Base-by-base conservation (phyloP, 2,329 filamentous ascomycete species). In the Penicillium concentricum region DNA sequence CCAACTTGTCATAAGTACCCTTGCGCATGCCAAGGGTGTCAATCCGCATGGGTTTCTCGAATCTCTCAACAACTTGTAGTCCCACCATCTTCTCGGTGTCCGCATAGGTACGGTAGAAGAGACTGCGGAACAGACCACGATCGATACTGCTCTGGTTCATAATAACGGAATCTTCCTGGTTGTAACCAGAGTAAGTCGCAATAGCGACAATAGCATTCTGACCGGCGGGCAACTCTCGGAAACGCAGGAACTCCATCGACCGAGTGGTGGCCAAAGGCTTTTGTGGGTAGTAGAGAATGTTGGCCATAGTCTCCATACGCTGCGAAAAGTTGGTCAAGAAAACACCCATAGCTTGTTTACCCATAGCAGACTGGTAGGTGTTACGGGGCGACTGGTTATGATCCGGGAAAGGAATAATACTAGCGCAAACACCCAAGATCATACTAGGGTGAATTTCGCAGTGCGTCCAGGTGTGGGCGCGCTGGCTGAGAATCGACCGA, bases 131-230 rank as follows among this genome's bases (percentile, higher is more conserved):
- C 5, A 99, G 82, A 61, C 94, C 94, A 70, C 94, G 90, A 75
- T 99, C 94, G 69, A 99, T 97, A 76, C 92, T 96, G 79, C 92
- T 97, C 79, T 99, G 94, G 76, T 99, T 99, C 94, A 99, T 97
- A 69, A 99, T 96, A 65, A 99, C 93, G 65, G 94, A 99, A 86
- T 99, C 94, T 91, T 99, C 94, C 75, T 99, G 95, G 77, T 99
- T 99, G 81, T 99, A 99, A 58, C 94, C 94, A 53, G 92, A 96
- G 78, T 99, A 99, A 74, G 90, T 95, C 58, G 92, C 87, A 77
- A 99, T 99, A 39, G 94, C 95, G 13, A 99, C 94, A 67, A 99
- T 99, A 20, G 94, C 94, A 70, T 99, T 99, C 74, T 99, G 94
- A 3, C 94, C 94, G 16, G 94, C 94, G 18, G 94, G 94, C 57